Base-by-base conservation (phyloP, 139 green algal species). In the Volvox africanus region DNA sequence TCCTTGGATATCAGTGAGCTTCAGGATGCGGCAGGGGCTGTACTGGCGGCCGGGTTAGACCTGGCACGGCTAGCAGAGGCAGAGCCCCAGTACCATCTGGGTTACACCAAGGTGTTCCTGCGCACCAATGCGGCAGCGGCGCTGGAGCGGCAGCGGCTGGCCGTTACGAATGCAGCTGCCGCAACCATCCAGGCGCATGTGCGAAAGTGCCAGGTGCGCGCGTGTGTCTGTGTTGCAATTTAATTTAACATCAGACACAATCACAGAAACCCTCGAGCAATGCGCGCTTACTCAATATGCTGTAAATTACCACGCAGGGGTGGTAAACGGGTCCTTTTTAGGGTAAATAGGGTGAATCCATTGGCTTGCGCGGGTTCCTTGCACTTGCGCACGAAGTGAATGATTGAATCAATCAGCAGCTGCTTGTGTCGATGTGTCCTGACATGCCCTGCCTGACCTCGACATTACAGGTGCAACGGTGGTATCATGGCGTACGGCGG, bases 91-190 rank as follows among this genome's bases (percentile, higher is more conserved):
- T 97, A 95, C 89, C 97, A 99, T 91, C 89, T 98, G 44, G 98
- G 98, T 22, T 92, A 96, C 80, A 97, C 93, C 69, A 99, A 99
- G 94, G 95, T 94, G 18, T 94, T 94, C 84, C 78, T 92, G 50
- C 92, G 84, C 73, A 30, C 87, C 20, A 96, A 97, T 19, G 96
- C 98, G 88, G 97, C 99, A 94, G 97, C 95, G 16, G 86, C 96
- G 69, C 94, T 99, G 85, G 97, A 99, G 92, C 97, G 97, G 93
- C 82, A 94, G 85, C 94, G 97, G 35, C 96, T 93, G 17, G 95
- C 98, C 24, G 73, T 95, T 50, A 89, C 98, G 33, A 96, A 97
- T 92, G 79, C 18, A 1, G 94, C 96, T 0, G 97, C 98, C 11
- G 90, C 92, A 5, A 91, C 50, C 33, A 94, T 99, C 82, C 96